Evolutionary conservation across 441 rosid genomes (phyloP), one percentile per base, ranked within the genome.

Genomic region (Erodium texanum): DNA sequence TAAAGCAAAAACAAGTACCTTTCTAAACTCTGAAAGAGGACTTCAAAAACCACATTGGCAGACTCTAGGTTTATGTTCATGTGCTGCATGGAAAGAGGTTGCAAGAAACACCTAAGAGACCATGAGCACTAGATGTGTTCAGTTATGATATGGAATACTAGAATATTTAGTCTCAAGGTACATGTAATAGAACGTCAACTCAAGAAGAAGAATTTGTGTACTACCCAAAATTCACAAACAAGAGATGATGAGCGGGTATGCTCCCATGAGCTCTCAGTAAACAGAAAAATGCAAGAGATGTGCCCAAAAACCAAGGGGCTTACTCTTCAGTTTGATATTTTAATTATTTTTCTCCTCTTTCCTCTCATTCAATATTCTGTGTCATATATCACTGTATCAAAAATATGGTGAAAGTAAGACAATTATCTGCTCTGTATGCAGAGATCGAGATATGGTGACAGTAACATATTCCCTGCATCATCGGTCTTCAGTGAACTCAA

Each of bases 1-100:
- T 95, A 81, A 66, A 72, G 64, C 64, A 61, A 61, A 22, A 14
- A 61, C 32, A 24, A 61, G 2, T 24, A 61, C 34, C 32, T 61
- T 61, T 18, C 14, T 10, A 15, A 52, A 16, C 12, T 52, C 59
- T 52, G 22, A 52, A 52, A 16, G 20, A 52, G 0, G 20, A 52
- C 59, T 52, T 6, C 3, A 52, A 52, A 52, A 52, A 7, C 22
- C 22, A 7, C 9, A 52, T 52, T 52, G 10, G 59, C 59, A 3
- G 7, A 52, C 59, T 52, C 59, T 52, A 52, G 11, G 22, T 52
- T 52, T 52, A n/a, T 52, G 3, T 52, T 52, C 2, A 52, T 52
- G 10, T 52, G 20, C 5, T 15, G 56, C 56, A 48, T 14, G 18
- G 3, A 52, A 52, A 1, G 59, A 52, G 10, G 11, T 52, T 0